These are phyloP conservation scores for Grifola frondosa DNA, from an alignment of 1,284 basidiomycete genomes.

Conservation along the genomic window DNA sequence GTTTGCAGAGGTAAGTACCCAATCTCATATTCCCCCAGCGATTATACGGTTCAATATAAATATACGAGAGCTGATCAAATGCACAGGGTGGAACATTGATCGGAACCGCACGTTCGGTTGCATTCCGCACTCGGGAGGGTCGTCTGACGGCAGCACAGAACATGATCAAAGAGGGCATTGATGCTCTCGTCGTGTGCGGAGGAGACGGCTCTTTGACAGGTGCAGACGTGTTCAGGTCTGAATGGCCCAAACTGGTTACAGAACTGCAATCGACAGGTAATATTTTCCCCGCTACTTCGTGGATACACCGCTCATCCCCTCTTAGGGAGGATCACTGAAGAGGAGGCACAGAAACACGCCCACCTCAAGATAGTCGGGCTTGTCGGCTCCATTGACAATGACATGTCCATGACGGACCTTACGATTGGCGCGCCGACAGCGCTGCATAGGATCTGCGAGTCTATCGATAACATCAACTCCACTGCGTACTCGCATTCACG, in stretches of 20 bases:
- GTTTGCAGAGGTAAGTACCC: conserved; percentile 74
- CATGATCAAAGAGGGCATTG: conserved; percentile 93
- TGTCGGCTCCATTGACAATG: conserved; percentile 98
- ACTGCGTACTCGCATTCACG: conserved; percentile 95
- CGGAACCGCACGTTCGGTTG: conserved; percentile 88
- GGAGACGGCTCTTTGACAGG: conserved; percentile 97
- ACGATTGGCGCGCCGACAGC: conserved; percentile 98
- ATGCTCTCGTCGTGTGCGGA: conserved; percentile 95
- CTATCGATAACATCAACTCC: conserved; percentile 97
- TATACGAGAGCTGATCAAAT: not conserved
- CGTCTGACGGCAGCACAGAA: conserved; percentile 87
- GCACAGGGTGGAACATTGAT: conserved; percentile 90
- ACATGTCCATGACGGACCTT: conserved; percentile 96
- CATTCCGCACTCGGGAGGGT: conserved; percentile 88
- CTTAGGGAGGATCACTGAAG: conserved; percentile 71
- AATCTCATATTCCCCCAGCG: not conserved
- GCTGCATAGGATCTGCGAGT: conserved; percentile 94
- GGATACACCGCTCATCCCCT: too few relatives aligned
- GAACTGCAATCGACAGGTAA: conserved; percentile 64
- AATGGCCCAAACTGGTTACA: conserved; percentile 87
- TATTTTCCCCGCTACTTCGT: too few relatives aligned
- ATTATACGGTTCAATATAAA: conserved; percentile 4
- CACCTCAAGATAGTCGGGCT: conserved; percentile 96
- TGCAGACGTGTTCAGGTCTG: conserved; percentile 89
- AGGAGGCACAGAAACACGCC: conserved; percentile 68